A percentile compares a stretch with the other conserved stretches of the same genome.
These are phyloP conservation scores for Aureobasidium namibiae DNA, from an alignment of 2,329 filamentous ascomycete species.

Conservation along the genomic window DNA sequence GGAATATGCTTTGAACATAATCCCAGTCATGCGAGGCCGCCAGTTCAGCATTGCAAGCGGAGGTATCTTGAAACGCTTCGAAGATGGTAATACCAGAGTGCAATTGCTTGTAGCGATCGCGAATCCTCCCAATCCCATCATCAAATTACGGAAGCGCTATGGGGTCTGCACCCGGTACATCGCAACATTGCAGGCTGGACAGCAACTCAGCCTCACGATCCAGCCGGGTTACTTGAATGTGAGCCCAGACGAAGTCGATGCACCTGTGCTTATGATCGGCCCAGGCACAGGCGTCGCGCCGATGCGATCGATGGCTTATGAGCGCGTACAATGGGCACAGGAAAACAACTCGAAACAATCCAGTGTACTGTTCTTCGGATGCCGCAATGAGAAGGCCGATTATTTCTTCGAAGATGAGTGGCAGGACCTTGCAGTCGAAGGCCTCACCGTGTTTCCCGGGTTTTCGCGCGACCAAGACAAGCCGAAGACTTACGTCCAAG, in stretches of 20 bases:
- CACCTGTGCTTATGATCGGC: constrained; percentile 67
- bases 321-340: constrained; percentile 45
- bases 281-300: constrained; percentile 85
- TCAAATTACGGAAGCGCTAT: constrained; percentile 81
- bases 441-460: constrained; percentile 51
- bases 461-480: constrained; percentile 62
- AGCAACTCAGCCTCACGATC: constrained; percentile 52
- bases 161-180: constrained; percentile 90
- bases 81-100: constrained; percentile 21
- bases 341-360: constrained; percentile 10
- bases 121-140: constrained; percentile 51
- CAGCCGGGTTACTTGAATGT: constrained; percentile 45
- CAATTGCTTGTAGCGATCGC: constrained; percentile 28
- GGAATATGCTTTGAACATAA: constrained; percentile 59
- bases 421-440: constrained; percentile 39
- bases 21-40: constrained; percentile 77
- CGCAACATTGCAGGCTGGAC: constrained; percentile 51
- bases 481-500: constrained; percentile 61
- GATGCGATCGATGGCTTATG: constrained; percentile 70
- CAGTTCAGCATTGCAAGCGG: constrained; percentile 90
- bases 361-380: constrained; percentile 71
- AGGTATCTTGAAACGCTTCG: constrained; percentile 33
- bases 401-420: constrained; percentile 79
- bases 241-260: constrained; percentile 38
- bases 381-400: constrained; percentile 64